Conservation (phyloP, 1,284 basidiomycete species). For the Marasmius sp. region DNA sequence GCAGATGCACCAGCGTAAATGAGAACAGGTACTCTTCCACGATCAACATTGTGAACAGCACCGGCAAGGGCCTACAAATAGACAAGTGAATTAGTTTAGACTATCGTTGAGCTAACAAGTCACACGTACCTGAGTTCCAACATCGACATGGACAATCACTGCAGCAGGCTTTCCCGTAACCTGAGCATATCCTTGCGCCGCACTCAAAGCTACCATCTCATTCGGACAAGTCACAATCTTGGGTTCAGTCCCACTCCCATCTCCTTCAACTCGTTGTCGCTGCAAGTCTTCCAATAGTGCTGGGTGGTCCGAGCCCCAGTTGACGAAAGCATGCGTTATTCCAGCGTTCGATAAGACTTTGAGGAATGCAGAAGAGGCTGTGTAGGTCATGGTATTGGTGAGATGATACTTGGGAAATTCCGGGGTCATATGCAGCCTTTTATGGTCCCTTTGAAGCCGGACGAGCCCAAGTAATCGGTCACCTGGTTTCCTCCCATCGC, state of each 20-base stretch:
- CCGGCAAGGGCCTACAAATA: slow-evolving; percentile 57
- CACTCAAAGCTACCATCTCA: slow-evolving; percentile 73
- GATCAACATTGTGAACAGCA: slow-evolving; percentile 70
- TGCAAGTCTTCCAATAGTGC: slow-evolving; percentile 67
- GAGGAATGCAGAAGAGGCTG: slow-evolving; percentile 59
- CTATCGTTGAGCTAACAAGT: neutral
- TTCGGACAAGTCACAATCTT: slow-evolving; percentile 68
- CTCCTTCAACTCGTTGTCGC: slow-evolving; percentile 44
- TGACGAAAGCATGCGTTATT: slow-evolving; percentile 70
- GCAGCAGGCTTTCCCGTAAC: slow-evolving; percentile 65
- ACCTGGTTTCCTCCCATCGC: no score
- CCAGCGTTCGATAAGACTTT: slow-evolving; percentile 57
- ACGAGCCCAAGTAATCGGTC: no score
- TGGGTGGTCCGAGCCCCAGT: slow-evolving; percentile 77
- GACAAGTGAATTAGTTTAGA: neutral
- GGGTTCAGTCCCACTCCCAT: slow-evolving; percentile 36
- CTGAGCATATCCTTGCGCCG: slow-evolving; percentile 71
- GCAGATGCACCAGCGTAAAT: slow-evolving; percentile 73
- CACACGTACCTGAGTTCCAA: slow-evolving; percentile 60
- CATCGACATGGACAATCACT: slow-evolving; percentile 73
- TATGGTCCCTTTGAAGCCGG: no score
- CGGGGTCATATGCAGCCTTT: no score
- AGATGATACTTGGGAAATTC: neutral
- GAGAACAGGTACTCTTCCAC: slow-evolving; percentile 59
- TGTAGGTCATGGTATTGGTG: slow-evolving; percentile 28